Base-by-base conservation (phyloP, 176 grass and related monocot genomes). In the Carex scoparia region DNA sequence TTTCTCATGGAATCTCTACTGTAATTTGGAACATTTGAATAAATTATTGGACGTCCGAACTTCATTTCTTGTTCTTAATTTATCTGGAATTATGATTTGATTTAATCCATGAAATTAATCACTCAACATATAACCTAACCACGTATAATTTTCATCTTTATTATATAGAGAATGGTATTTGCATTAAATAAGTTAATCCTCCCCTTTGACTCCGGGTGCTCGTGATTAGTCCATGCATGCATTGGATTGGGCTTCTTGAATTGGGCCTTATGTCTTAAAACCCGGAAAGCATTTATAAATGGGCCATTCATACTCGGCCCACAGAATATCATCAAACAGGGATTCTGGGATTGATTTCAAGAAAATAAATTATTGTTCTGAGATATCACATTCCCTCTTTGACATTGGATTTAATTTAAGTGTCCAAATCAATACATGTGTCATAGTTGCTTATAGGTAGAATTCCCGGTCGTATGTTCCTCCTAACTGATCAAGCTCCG, bases 1-100 rank as follows among this genome's bases (percentile, higher is more conserved):
- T 31, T 32, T 53, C 80, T 65, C 48, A 53, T 75, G 72, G 44
- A 31, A 55, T 83, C 62, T 67, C 38, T 83, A 10, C 49, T 68
- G 61, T 83, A 19, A 83, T 54, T 68, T 83, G n/a, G 28, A 65
- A 40, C 12, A 83, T 48, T 83, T 44, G 11, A 65, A 62, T 42
- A 83, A 82, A 83, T 67, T 15, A 66, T 31, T 44, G 60, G 42
- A 83, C 32, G 19, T 51, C 61, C 58, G 3, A 15, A 82, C 44
- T 53, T 66, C 4, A 40, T 42, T 35, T 42, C 30, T 15, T n/a
- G 15, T 44, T 6, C 7, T 46, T 46, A 46, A 6, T 70, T 70
- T n/a, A 70, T 44, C 33, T 70, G 37, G 31, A n/a, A n/a, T 56
- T 56, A 56, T 65, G 8, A 10, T 32, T 65, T 64, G 1, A 69